Conservation (phyloP, 2,329 filamentous ascomycete genomes). For the Bimuria novae-zelandiae region DNA sequence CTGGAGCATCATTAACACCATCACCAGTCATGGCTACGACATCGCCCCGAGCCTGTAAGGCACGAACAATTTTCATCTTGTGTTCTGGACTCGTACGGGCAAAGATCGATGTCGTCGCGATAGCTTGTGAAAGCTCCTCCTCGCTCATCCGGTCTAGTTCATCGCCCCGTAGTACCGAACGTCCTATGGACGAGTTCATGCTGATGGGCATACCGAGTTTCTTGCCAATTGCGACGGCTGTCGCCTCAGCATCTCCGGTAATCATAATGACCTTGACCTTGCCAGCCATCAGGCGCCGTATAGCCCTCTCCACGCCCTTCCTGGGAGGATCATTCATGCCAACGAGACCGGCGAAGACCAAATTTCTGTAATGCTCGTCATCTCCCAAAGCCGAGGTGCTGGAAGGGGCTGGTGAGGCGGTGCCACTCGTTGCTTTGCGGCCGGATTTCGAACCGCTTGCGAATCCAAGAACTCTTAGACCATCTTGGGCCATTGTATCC, state of each 20-base stretch:
- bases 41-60: slow-evolving; percentile 88
- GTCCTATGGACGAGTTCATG: slow-evolving; percentile 63
- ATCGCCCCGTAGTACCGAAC: slow-evolving; percentile 80
- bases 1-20: slow-evolving; percentile 96
- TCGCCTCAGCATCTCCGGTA: slow-evolving; percentile 93
- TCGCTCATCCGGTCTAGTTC: slow-evolving; percentile 94
- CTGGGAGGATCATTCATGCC: slow-evolving; percentile 97
- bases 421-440: slow-evolving; percentile 36
- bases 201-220: slow-evolving; percentile 92
- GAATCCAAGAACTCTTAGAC: slow-evolving; percentile 88
- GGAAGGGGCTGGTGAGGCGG: slow-evolving; percentile 32
- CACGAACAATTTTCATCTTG: slow-evolving; percentile 94
- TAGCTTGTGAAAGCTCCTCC: slow-evolving; percentile 79
- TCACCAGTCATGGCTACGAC: slow-evolving; percentile 99
- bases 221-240: slow-evolving; percentile 88
- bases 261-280: slow-evolving; percentile 99
- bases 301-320: slow-evolving; percentile 86
- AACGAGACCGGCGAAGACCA: slow-evolving; percentile 89
- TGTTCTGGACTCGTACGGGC: slow-evolving; percentile 96
- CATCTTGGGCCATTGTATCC: slow-evolving; percentile 84
- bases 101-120: slow-evolving; percentile 90
- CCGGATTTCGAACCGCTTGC: slow-evolving; percentile 70
- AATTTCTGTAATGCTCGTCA: slow-evolving; percentile 78
- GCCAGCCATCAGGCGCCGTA: slow-evolving; percentile 86
- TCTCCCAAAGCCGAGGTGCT: slow-evolving; percentile 47